Evolutionary conservation across 768 basidiomycete species (phyloP).

Genomic region (Podaxis sp.): DNA sequence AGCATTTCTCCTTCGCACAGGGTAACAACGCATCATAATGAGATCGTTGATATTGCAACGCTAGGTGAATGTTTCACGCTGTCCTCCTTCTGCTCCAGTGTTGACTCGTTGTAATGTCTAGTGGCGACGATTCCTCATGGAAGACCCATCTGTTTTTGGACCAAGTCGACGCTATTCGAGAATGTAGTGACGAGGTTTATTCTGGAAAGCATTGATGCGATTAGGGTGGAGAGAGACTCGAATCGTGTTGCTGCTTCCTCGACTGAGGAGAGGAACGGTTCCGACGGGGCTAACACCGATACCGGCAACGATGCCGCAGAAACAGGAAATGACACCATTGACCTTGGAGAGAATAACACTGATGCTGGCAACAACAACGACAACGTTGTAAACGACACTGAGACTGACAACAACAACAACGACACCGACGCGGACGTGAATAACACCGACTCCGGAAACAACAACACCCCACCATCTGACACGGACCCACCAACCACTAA

Average conservation of each 20-base stretch:
- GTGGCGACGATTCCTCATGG: conserved; percentile 60
- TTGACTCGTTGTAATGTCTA: conserved; percentile 17
- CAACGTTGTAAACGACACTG: too few relatives aligned
- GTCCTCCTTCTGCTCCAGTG: not conserved
- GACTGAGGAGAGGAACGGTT: not conserved
- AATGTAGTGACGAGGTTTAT: conserved; percentile 53
- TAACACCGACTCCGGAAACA: not conserved
- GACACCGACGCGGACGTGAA: not conserved
- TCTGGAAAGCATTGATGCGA: conserved; percentile 64
- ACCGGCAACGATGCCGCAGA: too few relatives aligned
- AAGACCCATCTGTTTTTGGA: conserved; percentile 63
- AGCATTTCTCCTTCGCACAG: conserved; percentile 28
- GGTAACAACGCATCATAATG: conserved; percentile 66
- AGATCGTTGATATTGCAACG: conserved; percentile 59
- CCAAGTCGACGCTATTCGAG: conserved; percentile 68
- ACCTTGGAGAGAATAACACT: too few relatives aligned
- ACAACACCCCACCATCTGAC: not conserved
- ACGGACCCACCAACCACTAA: conserved; percentile 22
- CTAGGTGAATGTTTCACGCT: conserved; percentile 31
- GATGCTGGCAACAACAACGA: too few relatives aligned
- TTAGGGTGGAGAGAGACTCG: conserved; percentile 68
- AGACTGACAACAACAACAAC: not conserved
- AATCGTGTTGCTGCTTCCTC: conserved; percentile 32
- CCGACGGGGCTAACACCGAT: too few relatives aligned
- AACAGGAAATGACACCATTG: too few relatives aligned